These are phyloP conservation scores for Sclerospora graminicola DNA, from an alignment of 352 stramenopile species.

Conservation along the genomic window DNA sequence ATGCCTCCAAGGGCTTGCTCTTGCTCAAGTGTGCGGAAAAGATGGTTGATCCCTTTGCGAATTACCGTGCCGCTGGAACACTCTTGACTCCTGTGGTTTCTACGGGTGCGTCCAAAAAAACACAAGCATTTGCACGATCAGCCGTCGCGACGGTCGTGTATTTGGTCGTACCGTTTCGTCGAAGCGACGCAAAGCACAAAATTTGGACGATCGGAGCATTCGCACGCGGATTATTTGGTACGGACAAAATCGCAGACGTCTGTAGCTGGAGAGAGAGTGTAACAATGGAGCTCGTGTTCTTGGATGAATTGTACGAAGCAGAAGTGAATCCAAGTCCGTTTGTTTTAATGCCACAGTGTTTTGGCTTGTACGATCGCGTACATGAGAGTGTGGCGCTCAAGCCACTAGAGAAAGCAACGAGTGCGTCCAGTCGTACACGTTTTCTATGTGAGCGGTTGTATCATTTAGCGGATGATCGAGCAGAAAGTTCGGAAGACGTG, in stretches of 20 bases:
- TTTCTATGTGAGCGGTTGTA: constrained; percentile 60
- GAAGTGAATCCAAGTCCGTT: constrained; percentile 50
- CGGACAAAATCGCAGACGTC: constrained; percentile 11
- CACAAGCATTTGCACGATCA: constrained; percentile 51
- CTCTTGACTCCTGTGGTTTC: constrained; percentile 40
- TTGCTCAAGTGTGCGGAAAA: constrained; percentile 44
- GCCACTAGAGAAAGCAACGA: constrained; percentile 13
- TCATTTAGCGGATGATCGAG: constrained; percentile 35
- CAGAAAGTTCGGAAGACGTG: constrained; percentile 4
- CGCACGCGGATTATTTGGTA: constrained; percentile 42
- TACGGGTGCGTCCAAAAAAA: constrained; percentile 38
- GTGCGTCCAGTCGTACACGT: constrained; percentile 11
- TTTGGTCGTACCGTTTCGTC: constrained; percentile 52
- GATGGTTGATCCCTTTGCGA: constrained; percentile 46
- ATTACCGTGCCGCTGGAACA: constrained; percentile 50
- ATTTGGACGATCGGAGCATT: constrained; percentile 62
- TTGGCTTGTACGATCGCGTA: constrained; percentile 62
- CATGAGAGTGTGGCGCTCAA: constrained; percentile 48
- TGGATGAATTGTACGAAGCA: constrained; percentile 65
- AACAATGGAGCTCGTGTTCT: constrained; percentile 54
- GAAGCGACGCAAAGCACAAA: constrained; percentile 60
- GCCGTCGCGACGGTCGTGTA: constrained; percentile 60
- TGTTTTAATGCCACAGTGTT: constrained; percentile 41
- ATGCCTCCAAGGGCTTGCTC: constrained; percentile 39
- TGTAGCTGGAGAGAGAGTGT: constrained; percentile 39